A percentile compares a stretch with the other conserved stretches of the same genome.
Conservation (phyloP, 2,329 filamentous ascomycete species). For the Colletotrichum zoysiae region DNA sequence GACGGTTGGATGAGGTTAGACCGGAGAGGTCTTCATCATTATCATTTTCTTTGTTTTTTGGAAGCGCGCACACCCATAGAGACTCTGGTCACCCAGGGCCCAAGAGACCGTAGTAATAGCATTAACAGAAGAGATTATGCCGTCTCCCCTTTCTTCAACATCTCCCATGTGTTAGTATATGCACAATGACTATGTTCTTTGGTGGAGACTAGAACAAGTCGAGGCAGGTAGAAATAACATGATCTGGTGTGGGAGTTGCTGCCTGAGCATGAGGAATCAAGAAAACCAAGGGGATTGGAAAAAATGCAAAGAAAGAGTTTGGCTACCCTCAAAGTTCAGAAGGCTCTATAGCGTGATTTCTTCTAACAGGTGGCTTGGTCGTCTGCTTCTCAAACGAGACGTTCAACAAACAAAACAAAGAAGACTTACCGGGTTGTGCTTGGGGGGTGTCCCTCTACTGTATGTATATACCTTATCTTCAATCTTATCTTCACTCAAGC, state of each 20-base stretch:
- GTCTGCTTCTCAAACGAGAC: not conserved
- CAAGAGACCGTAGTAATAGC: not conserved
- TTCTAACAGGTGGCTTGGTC: not conserved
- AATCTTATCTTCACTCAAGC: not conserved
- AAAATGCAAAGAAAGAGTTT: not conserved
- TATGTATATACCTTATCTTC: not conserved
- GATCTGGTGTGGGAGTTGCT: slow-evolving; percentile 25
- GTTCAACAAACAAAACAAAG: not conserved
- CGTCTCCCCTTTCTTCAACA: slow-evolving; percentile 6
- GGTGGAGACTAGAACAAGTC: slow-evolving; percentile 29
- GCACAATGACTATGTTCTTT: slow-evolving; percentile 30
- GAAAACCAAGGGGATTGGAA: not conserved
- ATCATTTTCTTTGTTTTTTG: not conserved
- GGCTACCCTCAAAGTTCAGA: too few species aligned
- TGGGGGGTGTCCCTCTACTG: not conserved
- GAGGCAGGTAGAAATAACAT: slow-evolving; percentile 25
- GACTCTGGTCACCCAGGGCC: not conserved
- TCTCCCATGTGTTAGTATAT: slow-evolving; percentile 17
- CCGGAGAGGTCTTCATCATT: slow-evolving; percentile 1
- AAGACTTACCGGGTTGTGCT: not conserved
- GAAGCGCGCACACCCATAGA: not conserved
- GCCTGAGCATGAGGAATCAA: slow-evolving; percentile 13
- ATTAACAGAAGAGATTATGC: not conserved
- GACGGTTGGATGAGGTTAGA: not conserved
- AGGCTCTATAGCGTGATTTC: not conserved